Evolutionary conservation across 306 rosid genomes (phyloP).

Genomic region (Trifolium repens): DNA sequence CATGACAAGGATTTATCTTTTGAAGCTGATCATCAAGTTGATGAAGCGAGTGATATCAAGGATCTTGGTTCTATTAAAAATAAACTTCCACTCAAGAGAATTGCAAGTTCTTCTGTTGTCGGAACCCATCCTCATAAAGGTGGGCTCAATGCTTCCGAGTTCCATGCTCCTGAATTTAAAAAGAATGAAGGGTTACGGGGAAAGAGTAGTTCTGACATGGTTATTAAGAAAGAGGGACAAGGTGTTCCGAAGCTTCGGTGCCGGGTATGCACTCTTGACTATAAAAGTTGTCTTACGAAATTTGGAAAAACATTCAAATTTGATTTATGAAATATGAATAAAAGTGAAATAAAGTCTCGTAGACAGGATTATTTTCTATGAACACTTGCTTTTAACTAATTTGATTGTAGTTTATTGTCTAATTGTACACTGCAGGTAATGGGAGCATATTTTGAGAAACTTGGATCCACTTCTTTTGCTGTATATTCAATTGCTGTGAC

Average conservation of each 20-base stretch:
- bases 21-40: constrained; percentile 47
- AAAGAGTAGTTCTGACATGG: constrained; percentile 59
- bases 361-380: neutral
- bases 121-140: constrained; percentile 52
- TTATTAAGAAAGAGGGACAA: constrained; percentile 59
- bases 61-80: constrained; percentile 38
- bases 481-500: constrained; percentile 96
- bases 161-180: constrained; percentile 52
- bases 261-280: constrained; percentile 67
- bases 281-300: constrained; percentile 21
- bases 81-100: constrained; percentile 62
- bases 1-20: constrained; percentile 43
- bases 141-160: constrained; percentile 67
- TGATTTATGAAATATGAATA: constrained; percentile 7
- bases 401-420: constrained; percentile 36
- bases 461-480: constrained; percentile 94
- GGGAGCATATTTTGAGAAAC: constrained; percentile 97
- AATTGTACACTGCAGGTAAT: constrained; percentile 65
- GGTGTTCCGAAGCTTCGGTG: constrained; percentile 78
- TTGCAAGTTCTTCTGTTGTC: constrained; percentile 73
- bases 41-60: constrained; percentile 48
- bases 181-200: constrained; percentile 54
- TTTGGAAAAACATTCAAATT: neutral
- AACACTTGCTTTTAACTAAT: constrained; percentile 23
- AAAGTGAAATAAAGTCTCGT: constrained; percentile 9